Evolutionary conservation across 73 alveolate genomes (phyloP).

Genomic region (Paramecium sexaurelia): DNA sequence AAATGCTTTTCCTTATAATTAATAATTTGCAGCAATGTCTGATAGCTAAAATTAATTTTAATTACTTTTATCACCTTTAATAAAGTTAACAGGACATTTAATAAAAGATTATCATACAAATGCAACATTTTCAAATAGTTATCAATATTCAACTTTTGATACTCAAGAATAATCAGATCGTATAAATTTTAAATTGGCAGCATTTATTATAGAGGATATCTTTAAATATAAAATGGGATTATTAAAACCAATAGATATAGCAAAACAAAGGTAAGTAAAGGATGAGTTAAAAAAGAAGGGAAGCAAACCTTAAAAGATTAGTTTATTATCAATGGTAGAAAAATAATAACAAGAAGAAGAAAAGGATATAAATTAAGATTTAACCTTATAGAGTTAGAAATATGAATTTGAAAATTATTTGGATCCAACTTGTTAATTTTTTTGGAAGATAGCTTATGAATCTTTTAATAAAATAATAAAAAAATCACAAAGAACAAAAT

Average conservation of each 20-base stretch:
- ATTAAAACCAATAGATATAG: not conserved
- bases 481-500: not conserved
- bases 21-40: not conserved
- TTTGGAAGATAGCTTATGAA: not conserved
- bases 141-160: not conserved
- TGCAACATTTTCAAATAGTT: not conserved
- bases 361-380: not conserved
- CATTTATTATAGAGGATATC: not conserved
- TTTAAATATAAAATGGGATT: conserved; percentile 1
- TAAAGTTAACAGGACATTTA: not conserved
- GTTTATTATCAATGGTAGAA: not conserved
- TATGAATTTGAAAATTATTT: not conserved
- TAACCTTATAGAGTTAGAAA: not conserved
- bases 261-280: not conserved
- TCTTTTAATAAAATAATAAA: not conserved
- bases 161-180: not conserved
- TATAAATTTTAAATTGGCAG: not conserved
- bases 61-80: not conserved
- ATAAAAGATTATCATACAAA: not conserved
- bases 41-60: not conserved
- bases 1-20: not conserved
- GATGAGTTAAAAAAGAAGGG: not conserved
- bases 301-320: not conserved
- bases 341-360: not conserved
- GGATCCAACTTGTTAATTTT: not conserved